Base-by-base conservation (phyloP, 2,329 filamentous ascomycete species). In the Penicillium olsonii region DNA sequence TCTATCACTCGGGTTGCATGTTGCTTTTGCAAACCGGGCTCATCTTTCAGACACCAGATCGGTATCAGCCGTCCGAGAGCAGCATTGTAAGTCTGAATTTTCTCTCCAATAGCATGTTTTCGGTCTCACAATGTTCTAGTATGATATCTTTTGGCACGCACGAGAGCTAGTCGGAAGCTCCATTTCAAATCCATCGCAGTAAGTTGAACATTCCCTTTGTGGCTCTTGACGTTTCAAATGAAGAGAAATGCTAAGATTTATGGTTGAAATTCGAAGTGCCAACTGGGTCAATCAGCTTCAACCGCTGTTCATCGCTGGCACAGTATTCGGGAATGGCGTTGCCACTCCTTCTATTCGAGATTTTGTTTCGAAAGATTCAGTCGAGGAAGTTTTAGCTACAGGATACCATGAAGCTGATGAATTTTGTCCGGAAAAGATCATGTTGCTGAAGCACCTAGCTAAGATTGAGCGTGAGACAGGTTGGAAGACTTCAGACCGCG, bases 1-100 rank as follows among this genome's bases (percentile, higher is more conserved):
- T 56, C 22, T 54, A 54, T 29, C 54, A 56, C 52, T 24, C 54
- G 8, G 54, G 54, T 2, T 57, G 31, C 15, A 57, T 57, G 14
- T 42, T 57, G 19, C 52, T 57, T n/a, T 29, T 54, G 8, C 54
- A 54, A 22, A 43, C 51, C 5, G 47, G 44, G 4, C 15, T 42
- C 17, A 20, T 45, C 14, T 10, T 11, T 12, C 24, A 22, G 14
- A 14, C 34, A 20, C 8, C 10, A 11, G 26, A 29, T 11, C 26
- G 26, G 9, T 11, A 29, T 12, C 26, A 29, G 8, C 9, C 4
- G 4, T 29, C 26, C 9, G 8, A 29, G 11, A 2, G 26, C 14
- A 4, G 4, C 14, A 29, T 11, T 29, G 26, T 29, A 12, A 29
- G 26, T 11, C 26, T 11, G 24, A 26, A 29, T 10, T 11, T 29